Evolutionary conservation across 495 filamentous ascomycete genomes (phyloP).

Genomic region (Rostrohypoxylon terebratum): DNA sequence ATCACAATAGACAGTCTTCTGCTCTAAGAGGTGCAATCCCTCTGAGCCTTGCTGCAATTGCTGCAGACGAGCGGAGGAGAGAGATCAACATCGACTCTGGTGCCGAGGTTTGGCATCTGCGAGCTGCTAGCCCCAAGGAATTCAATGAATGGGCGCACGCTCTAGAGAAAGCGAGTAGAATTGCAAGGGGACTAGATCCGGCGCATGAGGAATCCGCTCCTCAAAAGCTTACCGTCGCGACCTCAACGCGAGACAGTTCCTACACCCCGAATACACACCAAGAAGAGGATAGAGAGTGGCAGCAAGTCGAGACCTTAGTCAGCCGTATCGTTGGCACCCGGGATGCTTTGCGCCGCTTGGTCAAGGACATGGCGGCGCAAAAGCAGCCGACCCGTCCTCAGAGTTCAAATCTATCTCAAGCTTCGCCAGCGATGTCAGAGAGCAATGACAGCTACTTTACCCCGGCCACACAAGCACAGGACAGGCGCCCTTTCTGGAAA

Average conservation of each 20-base stretch:
- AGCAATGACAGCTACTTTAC: constrained; percentile 60
- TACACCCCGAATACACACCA: constrained; percentile 46
- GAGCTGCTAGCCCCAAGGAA: constrained; percentile 81
- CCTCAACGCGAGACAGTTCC: constrained; percentile 27
- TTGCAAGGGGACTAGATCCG: constrained; percentile 61
- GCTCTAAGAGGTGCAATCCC: constrained; percentile 92
- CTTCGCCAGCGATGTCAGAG: constrained; percentile 55
- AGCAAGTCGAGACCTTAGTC: constrained; percentile 81
- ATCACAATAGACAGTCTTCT: constrained; percentile 90
- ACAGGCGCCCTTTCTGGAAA: constrained; percentile 85
- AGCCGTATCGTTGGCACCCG: constrained; percentile 85
- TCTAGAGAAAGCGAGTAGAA: constrained; percentile 78
- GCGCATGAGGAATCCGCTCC: constrained; percentile 49
- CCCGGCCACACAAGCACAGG: constrained; percentile 53
- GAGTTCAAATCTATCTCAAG: constrained; percentile 57
- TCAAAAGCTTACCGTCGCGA: constrained; percentile 39
- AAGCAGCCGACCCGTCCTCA: constrained; percentile 52
- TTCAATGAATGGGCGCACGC: constrained; percentile 89
- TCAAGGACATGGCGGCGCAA: constrained; percentile 82
- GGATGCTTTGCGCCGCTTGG: constrained; percentile 86
- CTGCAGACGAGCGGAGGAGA: constrained; percentile 83
- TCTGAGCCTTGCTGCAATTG: constrained; percentile 87
- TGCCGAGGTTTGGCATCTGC: constrained; percentile 97
- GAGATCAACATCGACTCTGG: constrained; percentile 98
- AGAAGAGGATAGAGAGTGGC: constrained; percentile 85